phyloP scores from a whole-genome alignment of 2,329 filamentous ascomycete species.

The Aureobasidium namibiae region DNA sequence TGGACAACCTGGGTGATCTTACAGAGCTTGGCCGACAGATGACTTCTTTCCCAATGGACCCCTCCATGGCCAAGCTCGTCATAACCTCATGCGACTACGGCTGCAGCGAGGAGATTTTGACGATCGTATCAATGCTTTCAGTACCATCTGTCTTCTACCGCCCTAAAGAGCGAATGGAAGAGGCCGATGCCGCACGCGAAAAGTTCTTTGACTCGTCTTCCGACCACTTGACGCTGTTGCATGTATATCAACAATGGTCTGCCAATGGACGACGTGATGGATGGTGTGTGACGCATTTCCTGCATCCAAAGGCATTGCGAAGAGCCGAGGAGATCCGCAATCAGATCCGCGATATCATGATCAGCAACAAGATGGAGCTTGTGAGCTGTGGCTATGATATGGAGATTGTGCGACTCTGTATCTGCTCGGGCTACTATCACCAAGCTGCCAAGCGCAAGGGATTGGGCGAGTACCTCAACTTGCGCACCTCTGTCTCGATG shows the following conservation, averaged over 20 bases:
- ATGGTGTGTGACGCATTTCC: constrained; percentile 89
- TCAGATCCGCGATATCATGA: constrained; percentile 90
- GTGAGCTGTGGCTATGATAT: constrained; percentile 90
- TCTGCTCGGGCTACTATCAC: constrained; percentile 96
- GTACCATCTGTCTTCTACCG: constrained; percentile 96
- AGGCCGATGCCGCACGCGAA: constrained; percentile 88
- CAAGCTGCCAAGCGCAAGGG: constrained; percentile 95
- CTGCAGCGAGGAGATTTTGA: constrained; percentile 96
- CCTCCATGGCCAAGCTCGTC: constrained; percentile 85
- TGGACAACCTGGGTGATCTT: constrained; percentile 89
- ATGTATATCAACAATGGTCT: constrained; percentile 95
- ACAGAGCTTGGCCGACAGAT: constrained; percentile 82
- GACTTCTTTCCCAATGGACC: constrained; percentile 98
- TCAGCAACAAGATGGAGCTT: constrained; percentile 81
- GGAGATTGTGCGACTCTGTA: constrained; percentile 91
- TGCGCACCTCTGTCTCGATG: constrained; percentile 87
- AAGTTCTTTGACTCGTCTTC: constrained; percentile 99
- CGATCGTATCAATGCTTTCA: constrained; percentile 95
- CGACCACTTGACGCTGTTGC: constrained; percentile 88
- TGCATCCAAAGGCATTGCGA: constrained; percentile 89
- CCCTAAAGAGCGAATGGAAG: constrained; percentile 91
- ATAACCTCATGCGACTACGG: constrained; percentile 78
- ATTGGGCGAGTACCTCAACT: constrained; percentile 93
- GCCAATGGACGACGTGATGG: constrained; percentile 80
- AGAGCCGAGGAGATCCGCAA: constrained; percentile 90